Evolutionary conservation across 1,284 basidiomycete genomes (phyloP), one percentile per base, ranked within the genome.

Genomic region (Vanrija pseudolonga): DNA sequence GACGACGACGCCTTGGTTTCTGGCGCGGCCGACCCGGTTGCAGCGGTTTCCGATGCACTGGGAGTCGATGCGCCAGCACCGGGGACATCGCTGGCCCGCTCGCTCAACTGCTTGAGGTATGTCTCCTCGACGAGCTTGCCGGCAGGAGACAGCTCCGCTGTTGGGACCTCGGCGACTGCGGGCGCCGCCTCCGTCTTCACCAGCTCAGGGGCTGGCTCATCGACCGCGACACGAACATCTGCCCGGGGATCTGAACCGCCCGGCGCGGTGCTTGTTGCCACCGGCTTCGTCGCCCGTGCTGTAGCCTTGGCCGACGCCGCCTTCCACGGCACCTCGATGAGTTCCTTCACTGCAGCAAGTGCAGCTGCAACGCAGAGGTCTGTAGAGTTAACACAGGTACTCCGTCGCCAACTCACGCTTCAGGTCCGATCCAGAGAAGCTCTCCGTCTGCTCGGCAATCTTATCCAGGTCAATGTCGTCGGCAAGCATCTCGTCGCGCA

Each of bases 371-470:
- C 90, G 70, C 90, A 92, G 23, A 94, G 77, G 77, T 95, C 90
- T 94, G 64, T 15, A 1, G 3, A 40, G 59, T 60, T 22, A 57
- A 45, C 50, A 26, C 20, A 24, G 18, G 15, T 39, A 6, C 19
- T 14, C 19, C 37, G 12, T 17, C n/a, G 47, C 42, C 45, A 17
- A 80, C 89, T 72, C 61, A 93, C 91, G 89, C 74, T 93, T 94
- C 55, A 95, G 78, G 73, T 95, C 91, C n/a, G 89, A 92, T 17
- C 91, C 91, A 50, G 91, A 94, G 76, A 91, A 95, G 55, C 83
- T 84, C 50, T 89, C 88, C 0, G 91, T 92, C 67, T 84, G 82
- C 69, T 82, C 83, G 3, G 89, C 88, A 20, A 94, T 75, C 22
- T 70, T 69, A 44, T 79, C 77, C 6, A 88, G 68, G 64, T 89